Percentiles rank a stretch among this genome's conserved stretches.
These are phyloP conservation scores for Pseudocercospora musae DNA, from an alignment of 2,329 filamentous ascomycete genomes.

Conservation along the genomic window DNA sequence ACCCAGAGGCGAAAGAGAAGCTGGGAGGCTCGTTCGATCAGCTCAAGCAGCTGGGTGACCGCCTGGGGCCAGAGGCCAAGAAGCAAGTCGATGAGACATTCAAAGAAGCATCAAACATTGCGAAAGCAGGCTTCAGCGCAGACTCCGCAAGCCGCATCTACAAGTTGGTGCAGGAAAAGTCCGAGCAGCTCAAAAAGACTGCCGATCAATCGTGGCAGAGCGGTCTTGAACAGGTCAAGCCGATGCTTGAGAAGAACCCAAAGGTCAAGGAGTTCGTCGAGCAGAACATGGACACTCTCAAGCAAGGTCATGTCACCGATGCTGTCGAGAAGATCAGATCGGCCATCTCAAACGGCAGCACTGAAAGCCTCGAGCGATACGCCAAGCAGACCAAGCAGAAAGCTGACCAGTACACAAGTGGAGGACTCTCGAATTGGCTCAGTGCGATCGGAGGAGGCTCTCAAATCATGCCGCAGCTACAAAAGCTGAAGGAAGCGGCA, in stretches of 20 bases:
- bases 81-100: constrained; percentile 72
- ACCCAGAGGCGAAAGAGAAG: constrained; percentile 70
- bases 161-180: constrained; percentile 67
- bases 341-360: constrained; percentile 60
- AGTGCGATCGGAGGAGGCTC: constrained; percentile 62
- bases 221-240: constrained; percentile 65
- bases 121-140: constrained; percentile 59
- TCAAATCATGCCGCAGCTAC: constrained; percentile 63
- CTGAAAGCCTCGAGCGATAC: constrained; percentile 58
- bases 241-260: constrained; percentile 72
- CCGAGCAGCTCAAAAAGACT: constrained; percentile 62
- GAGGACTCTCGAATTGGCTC: constrained; percentile 57
- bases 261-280: constrained; percentile 69
- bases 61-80: constrained; percentile 72
- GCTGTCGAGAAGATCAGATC: constrained; percentile 61
- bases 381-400: constrained; percentile 58
- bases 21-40: constrained; percentile 65
- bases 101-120: constrained; percentile 61
- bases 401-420: constrained; percentile 51
- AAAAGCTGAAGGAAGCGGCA: constrained; percentile 62
- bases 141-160: constrained; percentile 55
- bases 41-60: constrained; percentile 65
- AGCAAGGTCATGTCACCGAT: constrained; percentile 63
- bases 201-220: constrained; percentile 70
- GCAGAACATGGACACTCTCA: constrained; percentile 65